phyloP scores from a whole-genome alignment of 306 rosid genomes.

The Medicago ruthenica region DNA sequence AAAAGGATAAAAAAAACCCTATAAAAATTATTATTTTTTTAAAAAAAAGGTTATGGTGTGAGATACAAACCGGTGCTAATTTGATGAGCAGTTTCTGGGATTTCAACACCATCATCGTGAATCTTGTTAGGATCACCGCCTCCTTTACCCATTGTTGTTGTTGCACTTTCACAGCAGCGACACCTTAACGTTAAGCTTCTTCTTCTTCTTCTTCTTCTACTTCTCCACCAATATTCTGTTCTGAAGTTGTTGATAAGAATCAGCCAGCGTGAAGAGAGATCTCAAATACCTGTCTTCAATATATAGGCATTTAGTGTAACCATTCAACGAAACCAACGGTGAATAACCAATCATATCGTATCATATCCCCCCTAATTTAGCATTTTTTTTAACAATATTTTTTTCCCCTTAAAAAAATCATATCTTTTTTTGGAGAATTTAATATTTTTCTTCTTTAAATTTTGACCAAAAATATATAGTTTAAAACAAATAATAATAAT shows the following conservation, averaged over 20 bases:
- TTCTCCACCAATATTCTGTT: background rate
- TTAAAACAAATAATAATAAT: too few species aligned
- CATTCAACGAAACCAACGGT: background rate
- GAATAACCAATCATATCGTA: too few species aligned
- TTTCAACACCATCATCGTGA: background rate
- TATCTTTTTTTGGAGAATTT: too few species aligned
- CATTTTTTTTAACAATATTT: too few species aligned
- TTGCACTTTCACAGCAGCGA: background rate
- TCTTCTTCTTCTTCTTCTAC: too few species aligned
- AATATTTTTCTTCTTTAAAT: too few species aligned
- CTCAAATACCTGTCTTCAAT: background rate
- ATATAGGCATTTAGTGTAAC: background rate
- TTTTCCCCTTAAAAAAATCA: too few species aligned
- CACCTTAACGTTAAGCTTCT: background rate
- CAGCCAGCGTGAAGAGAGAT: background rate
- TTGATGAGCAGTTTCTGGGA: conserved; percentile 76
- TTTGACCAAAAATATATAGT: too few species aligned
- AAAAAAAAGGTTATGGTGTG: background rate
- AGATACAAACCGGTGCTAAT: conserved; percentile 68
- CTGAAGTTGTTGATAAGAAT: too few species aligned
- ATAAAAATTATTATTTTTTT: background rate
- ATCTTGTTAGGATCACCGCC: conserved; percentile 8
- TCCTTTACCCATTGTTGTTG: background rate
- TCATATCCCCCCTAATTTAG: too few species aligned
- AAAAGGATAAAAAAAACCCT: background rate